Evolutionary conservation across 371 early-diverging fungal species (phyloP), one percentile per base, ranked within the genome.

Genomic region (Rhizopus arrhizus): DNA sequence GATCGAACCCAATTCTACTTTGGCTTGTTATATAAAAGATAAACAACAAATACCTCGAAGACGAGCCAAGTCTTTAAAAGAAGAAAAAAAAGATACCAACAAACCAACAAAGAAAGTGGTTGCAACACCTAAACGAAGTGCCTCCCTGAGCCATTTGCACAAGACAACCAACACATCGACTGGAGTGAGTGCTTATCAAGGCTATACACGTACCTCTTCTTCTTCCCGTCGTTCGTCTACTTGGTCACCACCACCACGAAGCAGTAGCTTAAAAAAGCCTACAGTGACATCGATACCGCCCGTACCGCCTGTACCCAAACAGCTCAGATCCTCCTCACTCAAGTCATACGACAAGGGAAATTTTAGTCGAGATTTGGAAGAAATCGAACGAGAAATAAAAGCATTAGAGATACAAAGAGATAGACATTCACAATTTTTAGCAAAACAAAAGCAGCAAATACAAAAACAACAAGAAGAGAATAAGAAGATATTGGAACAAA

Each of bases 211-310:
- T 29, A 48, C 16, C 7, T 5, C 11, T 5, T 48, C 35, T 41
- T 15, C 59, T 34, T 28, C 68, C 50, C 59, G 60, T 41, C 64
- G 68, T 11, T 62, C 68, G 6, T 68, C 63, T 49, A 68, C 68
- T 0, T 68, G 63, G 29, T 68, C 68, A 0, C 68, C 68, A 5
- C 64, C 66, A n/a, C 68, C 64, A n/a, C 60, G 60, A 8, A 49
- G 59, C 13, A 68, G 60, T 8, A 63, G 60, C 31, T 41, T 63
- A 34, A 33, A 32, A 34, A 15, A 56, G 16, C 12, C 59, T 8
- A 32, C 50, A 8, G 38, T 53, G 3, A 48, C 62, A 4, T 38
- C 58, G 29, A 42, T 63, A 2, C 67, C 67, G 13, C 59, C 59
- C 15, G 59, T 68, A 12, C 68, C 68, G 9, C 29, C 63, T 4